Conservation (phyloP, 805 yeast genomes). For the Candida boidinii region DNA sequence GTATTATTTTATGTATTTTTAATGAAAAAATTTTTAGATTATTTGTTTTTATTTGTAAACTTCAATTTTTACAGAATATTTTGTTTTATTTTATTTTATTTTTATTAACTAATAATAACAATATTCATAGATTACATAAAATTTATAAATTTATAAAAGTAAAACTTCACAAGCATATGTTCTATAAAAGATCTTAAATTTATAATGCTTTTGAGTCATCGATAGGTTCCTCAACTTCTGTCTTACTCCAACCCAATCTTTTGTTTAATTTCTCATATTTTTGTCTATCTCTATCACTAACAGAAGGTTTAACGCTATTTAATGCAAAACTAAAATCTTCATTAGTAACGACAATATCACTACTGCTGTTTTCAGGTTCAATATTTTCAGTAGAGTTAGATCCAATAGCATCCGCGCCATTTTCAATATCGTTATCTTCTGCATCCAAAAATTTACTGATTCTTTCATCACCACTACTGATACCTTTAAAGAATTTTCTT, state of each 20-base stretch:
- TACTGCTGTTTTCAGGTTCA: conserved; percentile 9
- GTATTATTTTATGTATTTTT: neutral
- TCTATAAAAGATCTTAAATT: too few species aligned
- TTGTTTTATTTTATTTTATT: too few species aligned
- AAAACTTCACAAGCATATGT: too few species aligned
- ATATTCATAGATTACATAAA: too few species aligned
- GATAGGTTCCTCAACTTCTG: conserved; percentile 7
- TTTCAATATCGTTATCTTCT: conserved; percentile 19
- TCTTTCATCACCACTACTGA: conserved; percentile 37
- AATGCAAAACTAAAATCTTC: conserved; percentile 70
- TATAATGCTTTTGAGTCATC: conserved; percentile 1
- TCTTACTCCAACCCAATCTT: conserved; percentile 62
- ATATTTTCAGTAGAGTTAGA: too few species aligned
- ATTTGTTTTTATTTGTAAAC: too few species aligned
- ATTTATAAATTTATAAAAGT: too few species aligned
- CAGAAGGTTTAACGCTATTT: conserved; percentile 77
- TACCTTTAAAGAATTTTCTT: conserved; percentile 52
- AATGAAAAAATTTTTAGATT: neutral
- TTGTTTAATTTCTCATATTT: conserved; percentile 70
- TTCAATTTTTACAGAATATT: too few species aligned
- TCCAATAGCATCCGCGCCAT: conserved; percentile 18
- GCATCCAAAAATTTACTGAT: neutral
- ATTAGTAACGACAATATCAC: conserved; percentile 42
- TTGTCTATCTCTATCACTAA: conserved; percentile 71
- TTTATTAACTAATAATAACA: too few species aligned